A percentile compares a stretch with the other conserved stretches of the same genome.
These are phyloP conservation scores for Litchi chinensis DNA, from an alignment of 345 rosid species.

Conservation along the genomic window DNA sequence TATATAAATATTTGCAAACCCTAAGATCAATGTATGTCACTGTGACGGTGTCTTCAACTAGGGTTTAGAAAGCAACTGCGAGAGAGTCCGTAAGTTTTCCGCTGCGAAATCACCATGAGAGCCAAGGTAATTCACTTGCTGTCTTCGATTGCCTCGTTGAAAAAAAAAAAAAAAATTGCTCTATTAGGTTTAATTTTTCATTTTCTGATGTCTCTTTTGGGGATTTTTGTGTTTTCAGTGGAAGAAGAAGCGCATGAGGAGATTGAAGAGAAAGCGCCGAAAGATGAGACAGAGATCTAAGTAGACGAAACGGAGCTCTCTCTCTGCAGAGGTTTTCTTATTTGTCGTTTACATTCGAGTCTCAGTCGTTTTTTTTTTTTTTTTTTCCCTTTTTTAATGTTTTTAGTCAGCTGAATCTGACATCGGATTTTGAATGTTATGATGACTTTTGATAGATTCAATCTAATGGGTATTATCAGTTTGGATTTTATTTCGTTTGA, in stretches of 20 bases:
- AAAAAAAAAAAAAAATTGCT: too few relatives aligned
- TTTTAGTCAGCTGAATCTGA: conserved; percentile 16
- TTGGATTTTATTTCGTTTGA: not conserved
- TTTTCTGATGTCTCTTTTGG: not conserved
- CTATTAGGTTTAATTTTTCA: too few relatives aligned
- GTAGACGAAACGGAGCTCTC: conserved; percentile 32
- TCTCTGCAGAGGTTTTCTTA: not conserved
- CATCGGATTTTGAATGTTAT: conserved; percentile 15
- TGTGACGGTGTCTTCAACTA: not conserved
- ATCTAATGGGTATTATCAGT: conserved; percentile 15
- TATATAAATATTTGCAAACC: conserved; percentile 1
- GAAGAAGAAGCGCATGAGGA: conserved; percentile 49
- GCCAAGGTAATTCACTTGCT: conserved; percentile 23
- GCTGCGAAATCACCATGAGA: conserved; percentile 23
- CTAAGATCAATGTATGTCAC: accelerated
- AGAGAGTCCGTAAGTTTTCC: not conserved
- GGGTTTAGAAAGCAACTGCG: conserved; percentile 3
- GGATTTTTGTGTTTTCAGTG: conserved; percentile 22
- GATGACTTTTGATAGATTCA: conserved; percentile 1
- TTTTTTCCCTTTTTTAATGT: not conserved
- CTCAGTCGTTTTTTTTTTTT: not conserved
- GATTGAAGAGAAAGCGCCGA: conserved; percentile 44
- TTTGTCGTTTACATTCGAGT: conserved; percentile 1
- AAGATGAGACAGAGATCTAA: conserved; percentile 48
- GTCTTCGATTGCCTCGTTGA: not conserved